Base-by-base conservation (phyloP, 1,284 basidiomycete species). In the Sphaerobolus stellatus region DNA sequence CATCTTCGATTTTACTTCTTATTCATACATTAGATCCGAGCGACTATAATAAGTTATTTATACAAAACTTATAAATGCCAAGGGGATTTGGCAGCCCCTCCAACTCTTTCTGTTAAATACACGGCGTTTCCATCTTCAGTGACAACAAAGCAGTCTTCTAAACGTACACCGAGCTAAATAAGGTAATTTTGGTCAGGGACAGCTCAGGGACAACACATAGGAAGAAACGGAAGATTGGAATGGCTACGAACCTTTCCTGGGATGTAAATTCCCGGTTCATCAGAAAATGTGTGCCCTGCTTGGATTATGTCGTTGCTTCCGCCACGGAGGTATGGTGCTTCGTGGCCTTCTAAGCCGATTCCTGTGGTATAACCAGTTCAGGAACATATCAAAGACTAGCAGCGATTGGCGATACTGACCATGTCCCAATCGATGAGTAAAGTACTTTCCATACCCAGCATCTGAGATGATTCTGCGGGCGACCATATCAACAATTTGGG, bases 241-340 rank as follows among this genome's bases (percentile, higher is more conserved):
- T n/a, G n/a, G n/a, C n/a, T n/a, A n/a, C n/a, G n/a, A n/a, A 91
- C 84, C 69, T 87, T 75, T 34, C 80, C 83, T 59, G 87, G 80
- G 50, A 93, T 86, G 68, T 94, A 94, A 28, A 94, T 75, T 0
- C 91, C 90, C 2, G 91, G 92, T 68, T 94, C 91, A 61, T 92
- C 77, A 6, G 88, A 91, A 70, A 94, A 92, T 0, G 86, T 77
- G 64, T 92, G 84, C 1, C 90, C 89, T 1, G 68, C 67, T 43
- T 78, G 70, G 50, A 92, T 81, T 24, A 78, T 61, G 59, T 78
- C 78, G 27, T 78, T 64, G 40, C 78, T 84, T 16, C 87, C 88
- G 28, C 88, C 88, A 49, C 81, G 80, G 28, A 93, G 74, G 68
- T 92, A 94, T 1, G 91, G 92, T 5, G 77, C 74, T 71, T 94